Base-by-base conservation (phyloP, 345 rosid genomes). In the Rhodamnia argentea region DNA sequence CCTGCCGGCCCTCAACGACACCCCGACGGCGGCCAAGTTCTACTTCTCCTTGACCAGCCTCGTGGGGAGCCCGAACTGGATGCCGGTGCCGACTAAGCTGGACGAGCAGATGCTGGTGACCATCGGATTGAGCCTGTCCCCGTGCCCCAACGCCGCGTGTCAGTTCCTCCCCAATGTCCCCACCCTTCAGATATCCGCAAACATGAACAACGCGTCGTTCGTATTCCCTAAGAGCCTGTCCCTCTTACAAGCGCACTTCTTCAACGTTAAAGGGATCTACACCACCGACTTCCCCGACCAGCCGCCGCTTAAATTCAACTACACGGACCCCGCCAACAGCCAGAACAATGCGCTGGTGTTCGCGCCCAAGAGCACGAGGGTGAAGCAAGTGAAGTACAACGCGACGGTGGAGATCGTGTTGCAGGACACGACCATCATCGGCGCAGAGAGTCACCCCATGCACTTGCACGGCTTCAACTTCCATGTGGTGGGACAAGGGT, bases 381-480 rank as follows among this genome's bases (percentile, higher is more conserved):
- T 93, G 8, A 95, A 90, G 90, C 88, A 89, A 74, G 51, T 96
- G 78, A 96, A 94, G 89, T 97, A 86, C 87, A 96, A 97, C 32
- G 11, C 96, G 15, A 95, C 94, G 18, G 95, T 97, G 84, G 93
- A 97, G 88, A 84, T 96, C 52, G 93, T 97, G 83, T 27, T 95
- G 11, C 99, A 97, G 83, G 92, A 97, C 92, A 96, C 96, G 0
- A 95, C 95, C 10, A 62, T 97, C 50, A 0, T 96, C 1, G 92
- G 84, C 0, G 84, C 87, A 3, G 99, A 97, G 93, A 95, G 84
- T 86, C 99, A 97, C 85, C 99, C 99, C 2, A 96, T 96, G 89
- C 99, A 97, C 56, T 44, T 97, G 18, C 99, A 97, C 50, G 98
- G 99, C 4, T 91, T 90, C 62, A 91, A 97, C 86, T 97, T 97